Evolutionary conservation across 306 rosid genomes (phyloP).

Genomic region (Vicia faba): DNA sequence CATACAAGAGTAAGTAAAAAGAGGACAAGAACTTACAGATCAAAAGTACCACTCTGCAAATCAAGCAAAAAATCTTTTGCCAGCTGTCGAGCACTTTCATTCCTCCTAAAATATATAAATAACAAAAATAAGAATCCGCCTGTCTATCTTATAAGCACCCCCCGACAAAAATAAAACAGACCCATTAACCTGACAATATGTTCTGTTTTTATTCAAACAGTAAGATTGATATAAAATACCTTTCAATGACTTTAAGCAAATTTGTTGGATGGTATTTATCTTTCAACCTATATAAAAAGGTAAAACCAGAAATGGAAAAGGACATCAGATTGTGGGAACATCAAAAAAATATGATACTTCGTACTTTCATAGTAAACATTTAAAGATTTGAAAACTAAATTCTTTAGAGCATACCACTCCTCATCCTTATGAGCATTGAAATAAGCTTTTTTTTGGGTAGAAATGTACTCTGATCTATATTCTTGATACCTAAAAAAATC

Average conservation of each 20-base stretch:
- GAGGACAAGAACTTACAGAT: constrained; percentile 58
- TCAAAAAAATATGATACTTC: constrained; percentile 8
- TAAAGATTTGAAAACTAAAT: constrained; percentile 29
- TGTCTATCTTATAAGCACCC: neutral
- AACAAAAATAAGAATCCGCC: constrained; percentile 25
- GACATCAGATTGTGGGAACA: constrained; percentile 20
- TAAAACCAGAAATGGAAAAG: constrained; percentile 33
- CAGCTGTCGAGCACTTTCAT: constrained; percentile 73
- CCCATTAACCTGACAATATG: constrained; percentile 15
- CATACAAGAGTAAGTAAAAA: neutral
- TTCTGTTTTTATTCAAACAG: constrained; percentile 15
- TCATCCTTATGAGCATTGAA: constrained; percentile 93
- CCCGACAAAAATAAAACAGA: constrained; percentile 1
- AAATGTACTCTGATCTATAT: constrained; percentile 87
- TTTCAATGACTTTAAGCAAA: constrained; percentile 81
- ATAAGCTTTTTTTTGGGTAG: constrained; percentile 88
- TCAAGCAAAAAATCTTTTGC: constrained; percentile 91
- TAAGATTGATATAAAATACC: constrained; percentile 51
- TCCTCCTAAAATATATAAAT: constrained; percentile 69
- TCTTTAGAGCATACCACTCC: constrained; percentile 65
- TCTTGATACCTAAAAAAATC: constrained; percentile 80
- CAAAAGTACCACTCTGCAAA: constrained; percentile 85
- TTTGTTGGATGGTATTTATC: constrained; percentile 97
- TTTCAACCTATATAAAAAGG: constrained; percentile 69
- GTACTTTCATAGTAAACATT: constrained; percentile 21